Conservation (phyloP, 306 rosid genomes). For the Mucuna pruriens region DNA sequence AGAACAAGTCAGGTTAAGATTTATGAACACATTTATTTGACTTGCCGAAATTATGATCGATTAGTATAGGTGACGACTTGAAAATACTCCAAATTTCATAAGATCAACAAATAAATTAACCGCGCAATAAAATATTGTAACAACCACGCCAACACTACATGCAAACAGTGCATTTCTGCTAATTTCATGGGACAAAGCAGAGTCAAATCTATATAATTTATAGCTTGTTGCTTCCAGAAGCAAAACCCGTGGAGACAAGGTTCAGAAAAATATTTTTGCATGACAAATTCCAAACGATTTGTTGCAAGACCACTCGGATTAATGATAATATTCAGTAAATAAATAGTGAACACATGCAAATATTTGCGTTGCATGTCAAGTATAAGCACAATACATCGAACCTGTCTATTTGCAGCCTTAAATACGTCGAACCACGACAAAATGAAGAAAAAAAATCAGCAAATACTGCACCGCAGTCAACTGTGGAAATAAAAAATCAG, state of each 20-base stretch:
- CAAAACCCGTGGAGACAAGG: neutral
- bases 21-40: neutral
- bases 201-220: neutral
- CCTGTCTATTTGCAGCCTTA: neutral
- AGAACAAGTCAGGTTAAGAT: neutral
- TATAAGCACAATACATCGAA: neutral
- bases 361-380: neutral
- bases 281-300: neutral
- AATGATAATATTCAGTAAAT: neutral
- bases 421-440: neutral
- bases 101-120: too few relatives aligned
- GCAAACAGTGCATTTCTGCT: neutral
- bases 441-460: slow-evolving; percentile 25
- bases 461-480: slow-evolving; percentile 9
- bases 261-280: neutral
- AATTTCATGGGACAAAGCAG: neutral
- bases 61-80: neutral
- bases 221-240: neutral
- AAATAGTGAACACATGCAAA: neutral
- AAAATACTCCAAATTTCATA: neutral
- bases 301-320: neutral
- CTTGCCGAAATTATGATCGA: neutral
- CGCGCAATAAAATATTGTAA: too few relatives aligned
- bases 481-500: slow-evolving; percentile 32
- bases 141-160: neutral